Percentiles rank a stretch among this genome's conserved stretches.
These are phyloP conservation scores for Urostyla sp. DNA, from an alignment of 73 alveolate species.

Conservation along the genomic window DNA sequence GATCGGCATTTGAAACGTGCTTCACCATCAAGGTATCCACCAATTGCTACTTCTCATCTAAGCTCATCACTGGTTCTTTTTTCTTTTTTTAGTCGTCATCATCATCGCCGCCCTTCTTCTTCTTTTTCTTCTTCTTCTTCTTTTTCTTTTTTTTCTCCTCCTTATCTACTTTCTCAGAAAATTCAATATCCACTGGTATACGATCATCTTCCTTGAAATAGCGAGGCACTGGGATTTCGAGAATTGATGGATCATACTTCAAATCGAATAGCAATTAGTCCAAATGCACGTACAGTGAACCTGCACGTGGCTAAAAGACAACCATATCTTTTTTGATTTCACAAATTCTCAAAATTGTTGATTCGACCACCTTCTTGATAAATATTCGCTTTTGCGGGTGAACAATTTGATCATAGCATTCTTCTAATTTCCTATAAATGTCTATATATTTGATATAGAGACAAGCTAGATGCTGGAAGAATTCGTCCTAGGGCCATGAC, in stretches of 20 bases:
- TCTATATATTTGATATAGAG: conserved; percentile 97
- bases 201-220: conserved; percentile 91
- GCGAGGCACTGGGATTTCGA: conserved; percentile 96
- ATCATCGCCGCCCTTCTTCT: conserved; percentile 57
- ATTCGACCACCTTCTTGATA: conserved; percentile 93
- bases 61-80: conserved; percentile 70
- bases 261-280: conserved; percentile 96
- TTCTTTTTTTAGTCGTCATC: conserved; percentile 78
- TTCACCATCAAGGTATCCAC: conserved; percentile 68
- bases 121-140: conserved; percentile 71
- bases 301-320: conserved; percentile 83
- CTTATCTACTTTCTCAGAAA: conserved; percentile 66
- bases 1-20: conserved; percentile 76
- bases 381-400: conserved; percentile 98
- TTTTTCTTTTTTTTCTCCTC: conserved; percentile 60
- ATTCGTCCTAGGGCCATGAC: conserved; percentile 73
- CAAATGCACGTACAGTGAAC: conserved; percentile 85
- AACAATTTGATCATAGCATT: conserved; percentile 98
- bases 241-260: conserved; percentile 89
- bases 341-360: conserved; percentile 85
- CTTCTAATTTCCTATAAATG: conserved; percentile 96
- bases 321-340: conserved; percentile 93
- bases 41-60: conserved; percentile 77
- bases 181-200: conserved; percentile 70
- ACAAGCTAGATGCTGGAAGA: conserved; percentile 94